A percentile compares a stretch with the other conserved stretches of the same genome.
Evolutionary conservation across 768 basidiomycete genomes (phyloP).

Genomic region (Rhodosporidiobolus odoratus): DNA sequence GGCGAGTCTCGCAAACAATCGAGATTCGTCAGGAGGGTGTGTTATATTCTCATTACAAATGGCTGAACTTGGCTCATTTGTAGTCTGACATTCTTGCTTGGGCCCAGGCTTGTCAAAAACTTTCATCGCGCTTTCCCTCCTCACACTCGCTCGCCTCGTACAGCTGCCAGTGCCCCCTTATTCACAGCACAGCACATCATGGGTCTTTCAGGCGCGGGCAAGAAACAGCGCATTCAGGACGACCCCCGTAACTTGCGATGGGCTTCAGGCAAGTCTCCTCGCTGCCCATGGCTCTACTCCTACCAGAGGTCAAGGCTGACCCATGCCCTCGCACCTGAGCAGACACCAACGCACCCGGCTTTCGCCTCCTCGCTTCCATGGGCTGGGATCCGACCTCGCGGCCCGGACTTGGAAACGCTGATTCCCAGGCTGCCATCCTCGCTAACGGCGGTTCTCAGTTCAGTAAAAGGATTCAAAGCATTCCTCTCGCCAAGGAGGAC

Average conservation of each 20-base stretch:
- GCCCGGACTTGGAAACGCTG: constrained; percentile 20
- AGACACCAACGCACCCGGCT: constrained; percentile 39
- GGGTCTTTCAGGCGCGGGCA: constrained; percentile 31
- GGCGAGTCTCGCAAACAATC: too few species aligned
- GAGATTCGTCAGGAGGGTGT: too few species aligned
- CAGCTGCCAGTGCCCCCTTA: too few species aligned
- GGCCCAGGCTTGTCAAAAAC: too few species aligned
- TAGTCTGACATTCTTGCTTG: too few species aligned
- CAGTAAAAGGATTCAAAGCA: constrained; percentile 35
- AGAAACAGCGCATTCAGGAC: constrained; percentile 39
- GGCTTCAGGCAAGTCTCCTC: constrained; percentile 16
- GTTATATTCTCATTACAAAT: too few species aligned
- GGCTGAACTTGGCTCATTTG: too few species aligned
- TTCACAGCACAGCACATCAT: not conserved
- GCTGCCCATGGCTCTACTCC: not conserved
- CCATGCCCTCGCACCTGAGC: not conserved
- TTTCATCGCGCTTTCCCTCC: too few species aligned
- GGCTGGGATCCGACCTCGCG: constrained; percentile 36
- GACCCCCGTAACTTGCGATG: constrained; percentile 36
- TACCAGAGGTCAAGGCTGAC: not conserved
- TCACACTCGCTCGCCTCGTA: too few species aligned
- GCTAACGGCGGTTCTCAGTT: constrained; percentile 26
- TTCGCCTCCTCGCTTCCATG: constrained; percentile 40
- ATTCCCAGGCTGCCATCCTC: constrained; percentile 30
- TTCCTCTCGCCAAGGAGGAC: constrained; percentile 40